Percentiles rank a stretch among this genome's conserved stretches.
These are phyloP conservation scores for Xylaria longipes DNA, from an alignment of 495 filamentous ascomycete genomes.

Conservation along the genomic window DNA sequence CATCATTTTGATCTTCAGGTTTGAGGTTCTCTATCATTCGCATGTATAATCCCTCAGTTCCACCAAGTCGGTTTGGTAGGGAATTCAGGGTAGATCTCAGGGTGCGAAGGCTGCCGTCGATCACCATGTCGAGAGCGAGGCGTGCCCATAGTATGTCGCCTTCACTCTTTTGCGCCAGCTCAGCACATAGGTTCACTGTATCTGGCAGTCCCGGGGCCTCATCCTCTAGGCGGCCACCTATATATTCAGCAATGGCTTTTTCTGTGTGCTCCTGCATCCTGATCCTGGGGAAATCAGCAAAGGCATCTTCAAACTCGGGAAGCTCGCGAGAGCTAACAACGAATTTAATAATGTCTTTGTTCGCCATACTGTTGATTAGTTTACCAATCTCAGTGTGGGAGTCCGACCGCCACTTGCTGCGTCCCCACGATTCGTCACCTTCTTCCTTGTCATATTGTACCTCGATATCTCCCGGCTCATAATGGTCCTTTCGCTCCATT, in stretches of 20 bases:
- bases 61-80: slow-evolving; percentile 38
- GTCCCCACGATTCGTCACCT: slow-evolving; percentile 40
- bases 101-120: slow-evolving; percentile 36
- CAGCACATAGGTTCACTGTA: slow-evolving; percentile 37
- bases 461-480: slow-evolving; percentile 36
- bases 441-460: slow-evolving; percentile 34
- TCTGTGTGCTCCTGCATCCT: slow-evolving; percentile 40
- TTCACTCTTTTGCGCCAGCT: slow-evolving; percentile 37
- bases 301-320: slow-evolving; percentile 37
- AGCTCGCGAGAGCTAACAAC: slow-evolving; percentile 39
- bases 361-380: slow-evolving; percentile 35
- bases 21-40: slow-evolving; percentile 39
- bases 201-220: slow-evolving; percentile 39
- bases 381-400: slow-evolving; percentile 37
- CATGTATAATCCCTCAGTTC: slow-evolving; percentile 42
- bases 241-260: slow-evolving; percentile 39
- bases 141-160: slow-evolving; percentile 43
- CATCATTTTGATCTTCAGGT: slow-evolving; percentile 32
- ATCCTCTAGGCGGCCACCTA: slow-evolving; percentile 39
- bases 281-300: slow-evolving; percentile 33
- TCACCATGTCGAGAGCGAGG: slow-evolving; percentile 43
- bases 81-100: slow-evolving; percentile 37
- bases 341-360: slow-evolving; percentile 37
- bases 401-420: slow-evolving; percentile 39
- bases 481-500: slow-evolving; percentile 42